Conservation (phyloP, 257 asterid genomes). For the Paraleonurus japonicus region DNA sequence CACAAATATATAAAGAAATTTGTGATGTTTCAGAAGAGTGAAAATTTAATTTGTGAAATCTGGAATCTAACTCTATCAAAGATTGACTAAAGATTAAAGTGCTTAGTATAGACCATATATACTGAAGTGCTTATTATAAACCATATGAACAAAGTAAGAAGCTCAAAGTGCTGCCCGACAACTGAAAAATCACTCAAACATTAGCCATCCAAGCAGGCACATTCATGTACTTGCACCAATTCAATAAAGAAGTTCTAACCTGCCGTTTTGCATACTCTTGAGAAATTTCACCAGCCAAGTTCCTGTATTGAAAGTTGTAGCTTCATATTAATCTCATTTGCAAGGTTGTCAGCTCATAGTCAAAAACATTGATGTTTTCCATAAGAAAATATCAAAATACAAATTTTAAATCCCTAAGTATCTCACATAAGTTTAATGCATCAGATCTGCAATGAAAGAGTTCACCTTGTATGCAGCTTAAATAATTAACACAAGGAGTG, state of each 20-base stretch:
- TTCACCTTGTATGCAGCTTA: neutral
- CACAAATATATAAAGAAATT: neutral
- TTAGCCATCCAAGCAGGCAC: neutral
- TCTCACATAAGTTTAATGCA: neutral
- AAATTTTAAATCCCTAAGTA: neutral
- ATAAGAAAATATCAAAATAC: neutral
- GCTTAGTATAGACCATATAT: neutral
- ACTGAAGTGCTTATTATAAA: neutral
- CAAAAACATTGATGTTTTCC: neutral
- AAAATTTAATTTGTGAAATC: neutral
- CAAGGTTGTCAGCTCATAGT: neutral
- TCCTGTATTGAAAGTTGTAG: conserved; percentile 44
- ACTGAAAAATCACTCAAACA: neutral
- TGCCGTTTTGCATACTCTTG: conserved; percentile 77
- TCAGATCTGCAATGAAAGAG: neutral
- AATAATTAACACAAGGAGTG: neutral
- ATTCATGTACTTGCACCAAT: conserved; percentile 7
- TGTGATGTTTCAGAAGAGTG: neutral
- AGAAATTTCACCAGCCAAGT: conserved; percentile 91
- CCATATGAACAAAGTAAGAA: neutral
- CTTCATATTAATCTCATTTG: conserved; percentile 7
- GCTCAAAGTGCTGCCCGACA: neutral
- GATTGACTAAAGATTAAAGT: neutral
- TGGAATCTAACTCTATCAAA: neutral
- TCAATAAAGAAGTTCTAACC: conserved; percentile 44